These are phyloP conservation scores for Gloeostereum incarnatum DNA, from an alignment of 768 basidiomycete species.

Conservation along the genomic window DNA sequence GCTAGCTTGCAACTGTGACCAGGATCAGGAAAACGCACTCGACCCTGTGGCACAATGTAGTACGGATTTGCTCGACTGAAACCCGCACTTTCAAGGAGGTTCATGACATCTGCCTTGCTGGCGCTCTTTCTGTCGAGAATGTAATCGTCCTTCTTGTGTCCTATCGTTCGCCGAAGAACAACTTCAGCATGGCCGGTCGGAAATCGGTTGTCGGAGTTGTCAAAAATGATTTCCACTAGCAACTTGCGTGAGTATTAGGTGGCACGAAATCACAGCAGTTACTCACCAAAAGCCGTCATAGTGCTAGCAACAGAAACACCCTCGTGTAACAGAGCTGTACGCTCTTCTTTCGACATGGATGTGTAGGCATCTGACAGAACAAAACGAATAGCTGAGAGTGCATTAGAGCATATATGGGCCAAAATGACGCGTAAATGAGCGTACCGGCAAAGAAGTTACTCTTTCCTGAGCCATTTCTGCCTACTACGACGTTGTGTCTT, in stretches of 20 bases:
- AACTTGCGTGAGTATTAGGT: constrained; percentile 4
- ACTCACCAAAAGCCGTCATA: constrained; percentile 80
- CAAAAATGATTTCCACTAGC: constrained; percentile 87
- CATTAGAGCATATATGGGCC: background rate
- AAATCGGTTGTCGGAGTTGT: constrained; percentile 91
- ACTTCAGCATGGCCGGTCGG: constrained; percentile 87
- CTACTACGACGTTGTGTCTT: constrained; percentile 93
- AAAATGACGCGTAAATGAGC: constrained; percentile 13
- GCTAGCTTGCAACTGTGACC: background rate
- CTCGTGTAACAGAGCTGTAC: constrained; percentile 89
- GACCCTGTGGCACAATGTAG: constrained; percentile 97
- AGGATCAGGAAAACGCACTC: constrained; percentile 39
- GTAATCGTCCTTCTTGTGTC: constrained; percentile 98
- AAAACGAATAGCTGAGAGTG: constrained; percentile 77
- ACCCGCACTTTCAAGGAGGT: constrained; percentile 90
- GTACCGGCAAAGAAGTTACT: constrained; percentile 95
- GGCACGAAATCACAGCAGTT: background rate
- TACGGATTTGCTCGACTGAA: constrained; percentile 99
- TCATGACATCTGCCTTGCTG: constrained; percentile 96
- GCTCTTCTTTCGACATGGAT: constrained; percentile 88
- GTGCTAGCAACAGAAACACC: constrained; percentile 84
- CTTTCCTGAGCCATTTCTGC: constrained; percentile 96
- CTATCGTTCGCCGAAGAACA: constrained; percentile 87
- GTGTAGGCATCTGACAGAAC: constrained; percentile 97
- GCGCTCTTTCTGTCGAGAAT: constrained; percentile 93